These are phyloP conservation scores for Monascus purpureus DNA, from an alignment of 495 filamentous ascomycete species.

Conservation along the genomic window DNA sequence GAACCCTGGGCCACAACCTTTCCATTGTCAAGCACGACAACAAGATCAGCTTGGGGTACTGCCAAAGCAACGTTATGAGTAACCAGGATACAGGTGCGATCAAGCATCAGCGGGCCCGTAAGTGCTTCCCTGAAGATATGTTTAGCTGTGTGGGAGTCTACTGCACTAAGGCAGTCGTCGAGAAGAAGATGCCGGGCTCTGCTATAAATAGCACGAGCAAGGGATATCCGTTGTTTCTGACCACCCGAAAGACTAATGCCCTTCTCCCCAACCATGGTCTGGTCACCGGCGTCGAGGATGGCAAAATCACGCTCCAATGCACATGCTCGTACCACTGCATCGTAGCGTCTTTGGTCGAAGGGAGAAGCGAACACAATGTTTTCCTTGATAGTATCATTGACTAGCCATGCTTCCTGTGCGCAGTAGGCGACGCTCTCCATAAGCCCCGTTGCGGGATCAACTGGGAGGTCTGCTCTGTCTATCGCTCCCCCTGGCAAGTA, in stretches of 20 bases:
- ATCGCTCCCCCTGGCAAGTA: slow-evolving; percentile 63
- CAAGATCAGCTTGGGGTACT: slow-evolving; percentile 60
- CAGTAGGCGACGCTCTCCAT: slow-evolving; percentile 93
- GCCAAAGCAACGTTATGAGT: slow-evolving; percentile 87
- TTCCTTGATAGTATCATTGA: slow-evolving; percentile 89
- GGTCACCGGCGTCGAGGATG: slow-evolving; percentile 83
- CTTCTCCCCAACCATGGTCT: slow-evolving; percentile 93
- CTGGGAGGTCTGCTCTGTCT: slow-evolving; percentile 68
- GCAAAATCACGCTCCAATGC: slow-evolving; percentile 86
- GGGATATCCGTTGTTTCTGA: slow-evolving; percentile 94
- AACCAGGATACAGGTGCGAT: slow-evolving; percentile 88
- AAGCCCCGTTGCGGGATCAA: slow-evolving; percentile 72
- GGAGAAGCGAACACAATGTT: slow-evolving; percentile 89
- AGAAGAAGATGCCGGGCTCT: slow-evolving; percentile 80
- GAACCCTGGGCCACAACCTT: slow-evolving; percentile 62
- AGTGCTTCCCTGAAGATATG: slow-evolving; percentile 95
- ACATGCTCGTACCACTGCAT: slow-evolving; percentile 77
- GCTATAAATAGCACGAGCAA: slow-evolving; percentile 87
- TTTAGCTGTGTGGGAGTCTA: slow-evolving; percentile 97
- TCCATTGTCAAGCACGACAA: slow-evolving; percentile 81
- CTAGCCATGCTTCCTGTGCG: slow-evolving; percentile 94
- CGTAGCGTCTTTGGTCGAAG: slow-evolving; percentile 73
- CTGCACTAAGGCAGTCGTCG: slow-evolving; percentile 92
- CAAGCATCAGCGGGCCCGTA: slow-evolving; percentile 75
- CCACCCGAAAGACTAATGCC: slow-evolving; percentile 94